phyloP scores from a whole-genome alignment of 148 eudicot genomes.

The Spergularia marina region DNA sequence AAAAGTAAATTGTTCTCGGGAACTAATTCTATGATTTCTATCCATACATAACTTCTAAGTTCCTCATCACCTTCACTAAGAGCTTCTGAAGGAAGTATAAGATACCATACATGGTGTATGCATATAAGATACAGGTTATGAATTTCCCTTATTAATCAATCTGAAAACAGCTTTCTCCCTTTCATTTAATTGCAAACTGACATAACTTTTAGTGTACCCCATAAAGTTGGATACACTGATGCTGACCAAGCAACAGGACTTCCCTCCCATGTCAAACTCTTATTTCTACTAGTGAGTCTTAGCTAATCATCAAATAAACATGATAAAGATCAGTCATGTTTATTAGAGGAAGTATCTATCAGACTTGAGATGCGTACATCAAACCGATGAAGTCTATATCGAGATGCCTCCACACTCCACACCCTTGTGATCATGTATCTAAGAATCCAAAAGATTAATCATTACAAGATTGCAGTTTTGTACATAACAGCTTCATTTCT shows the following conservation, averaged over 20 bases:
- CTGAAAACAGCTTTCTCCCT: not conserved
- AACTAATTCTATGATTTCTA: not conserved
- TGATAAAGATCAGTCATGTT: too few relatives aligned
- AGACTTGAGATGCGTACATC: too few relatives aligned
- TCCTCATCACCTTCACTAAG: too few relatives aligned
- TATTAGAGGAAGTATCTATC: too few relatives aligned
- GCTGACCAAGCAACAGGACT: not conserved
- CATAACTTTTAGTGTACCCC: not conserved
- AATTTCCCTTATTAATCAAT: not conserved
- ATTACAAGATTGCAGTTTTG: not conserved
- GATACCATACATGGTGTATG: not conserved
- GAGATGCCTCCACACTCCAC: too few relatives aligned
- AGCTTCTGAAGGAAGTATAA: not conserved
- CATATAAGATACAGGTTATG: not conserved
- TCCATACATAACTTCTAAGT: too few relatives aligned
- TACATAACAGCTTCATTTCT: not conserved
- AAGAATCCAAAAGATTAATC: not conserved
- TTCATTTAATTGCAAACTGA: not conserved
- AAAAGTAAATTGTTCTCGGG: not conserved
- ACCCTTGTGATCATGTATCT: not conserved
- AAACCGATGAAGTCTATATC: too few relatives aligned
- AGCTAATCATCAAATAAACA: too few relatives aligned
- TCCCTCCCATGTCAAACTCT: too few relatives aligned
- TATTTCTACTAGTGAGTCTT: too few relatives aligned
- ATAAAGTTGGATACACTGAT: not conserved